phyloP scores from a whole-genome alignment of 1,284 basidiomycete species.

The Neolentinus lepideus region DNA sequence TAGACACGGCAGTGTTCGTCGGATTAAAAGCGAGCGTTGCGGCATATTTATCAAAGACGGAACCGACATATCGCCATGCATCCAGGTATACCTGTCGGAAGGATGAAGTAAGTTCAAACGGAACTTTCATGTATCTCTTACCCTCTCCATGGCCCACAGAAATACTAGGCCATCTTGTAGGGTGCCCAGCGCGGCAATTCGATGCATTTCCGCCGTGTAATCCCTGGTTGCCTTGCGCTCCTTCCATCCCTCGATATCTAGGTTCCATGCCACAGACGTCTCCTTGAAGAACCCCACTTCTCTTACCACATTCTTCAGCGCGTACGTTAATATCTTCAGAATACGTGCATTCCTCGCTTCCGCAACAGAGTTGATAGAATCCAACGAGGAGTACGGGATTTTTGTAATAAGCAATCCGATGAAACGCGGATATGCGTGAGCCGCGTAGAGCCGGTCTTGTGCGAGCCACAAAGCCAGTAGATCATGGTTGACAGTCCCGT shows the following conservation, averaged over 20 bases:
- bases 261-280: conserved; percentile 34
- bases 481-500: conserved; percentile 35
- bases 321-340: conserved; percentile 39
- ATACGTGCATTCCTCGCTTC: conserved; percentile 36
- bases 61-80: conserved; percentile 52
- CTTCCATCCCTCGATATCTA: conserved; percentile 41
- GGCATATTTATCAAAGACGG: conserved; percentile 12
- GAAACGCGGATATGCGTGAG: conserved; percentile 57
- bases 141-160: conserved; percentile 76
- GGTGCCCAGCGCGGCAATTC: conserved; percentile 35
- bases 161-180: conserved; percentile 64
- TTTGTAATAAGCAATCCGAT: conserved; percentile 47
- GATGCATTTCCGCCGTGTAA: conserved; percentile 66
- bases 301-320: conserved; percentile 47
- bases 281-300: conserved; percentile 60
- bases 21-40: conserved; percentile 8
- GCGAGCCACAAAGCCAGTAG: conserved; percentile 53
- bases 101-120: not conserved
- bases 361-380: conserved; percentile 23
- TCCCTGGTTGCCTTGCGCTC: conserved; percentile 56
- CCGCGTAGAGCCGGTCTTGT: conserved; percentile 67
- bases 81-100: conserved; percentile 44
- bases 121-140: conserved; percentile 24
- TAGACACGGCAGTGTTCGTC: conserved; percentile 31
- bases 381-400: conserved; percentile 37